A percentile compares a stretch with the other conserved stretches of the same genome.
These are phyloP conservation scores for Xenoacremonium recifei DNA, from an alignment of 2,329 filamentous ascomycete species.

Conservation along the genomic window DNA sequence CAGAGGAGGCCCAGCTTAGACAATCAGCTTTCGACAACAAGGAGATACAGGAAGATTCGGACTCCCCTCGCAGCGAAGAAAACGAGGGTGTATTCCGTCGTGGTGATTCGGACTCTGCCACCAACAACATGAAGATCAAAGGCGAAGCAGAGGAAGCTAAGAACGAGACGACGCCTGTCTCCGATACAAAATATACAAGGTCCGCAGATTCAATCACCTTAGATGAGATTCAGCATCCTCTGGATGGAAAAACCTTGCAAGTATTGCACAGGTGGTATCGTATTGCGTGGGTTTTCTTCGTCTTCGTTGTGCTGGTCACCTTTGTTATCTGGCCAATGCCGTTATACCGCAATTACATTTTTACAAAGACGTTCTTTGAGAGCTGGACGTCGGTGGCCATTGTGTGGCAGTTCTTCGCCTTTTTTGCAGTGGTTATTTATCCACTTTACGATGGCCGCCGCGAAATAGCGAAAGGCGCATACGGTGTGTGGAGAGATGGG, in stretches of 20 bases:
- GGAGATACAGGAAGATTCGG: too few species aligned
- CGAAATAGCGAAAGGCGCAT: constrained; percentile 8
- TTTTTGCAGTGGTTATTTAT: constrained; percentile 7
- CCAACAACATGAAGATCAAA: too few species aligned
- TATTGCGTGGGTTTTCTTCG: constrained; percentile 5
- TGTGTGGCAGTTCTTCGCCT: constrained; percentile 9
- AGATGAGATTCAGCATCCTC: constrained; percentile 3
- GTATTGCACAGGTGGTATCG: constrained; percentile 3
- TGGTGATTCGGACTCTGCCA: too few species aligned
- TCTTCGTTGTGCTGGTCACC: constrained; percentile 3
- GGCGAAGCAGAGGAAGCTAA: too few species aligned
- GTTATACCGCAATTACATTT: constrained; percentile 6
- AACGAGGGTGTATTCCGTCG: too few species aligned
- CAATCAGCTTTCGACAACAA: too few species aligned
- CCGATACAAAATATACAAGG: too few species aligned
- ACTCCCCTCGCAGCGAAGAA: too few species aligned
- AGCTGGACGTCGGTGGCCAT: constrained; percentile 8
- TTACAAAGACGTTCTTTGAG: constrained; percentile 6
- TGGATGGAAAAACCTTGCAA: neutral
- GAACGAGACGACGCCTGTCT: too few species aligned
- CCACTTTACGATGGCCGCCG: constrained; percentile 6
- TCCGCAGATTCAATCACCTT: too few species aligned
- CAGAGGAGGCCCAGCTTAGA: too few species aligned
- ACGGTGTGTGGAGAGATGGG: too few species aligned
- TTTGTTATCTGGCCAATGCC: constrained; percentile 10